A percentile compares a stretch with the other conserved stretches of the same genome.
These are phyloP conservation scores for Abrus precatorius DNA, from an alignment of 306 rosid species.

Conservation along the genomic window DNA sequence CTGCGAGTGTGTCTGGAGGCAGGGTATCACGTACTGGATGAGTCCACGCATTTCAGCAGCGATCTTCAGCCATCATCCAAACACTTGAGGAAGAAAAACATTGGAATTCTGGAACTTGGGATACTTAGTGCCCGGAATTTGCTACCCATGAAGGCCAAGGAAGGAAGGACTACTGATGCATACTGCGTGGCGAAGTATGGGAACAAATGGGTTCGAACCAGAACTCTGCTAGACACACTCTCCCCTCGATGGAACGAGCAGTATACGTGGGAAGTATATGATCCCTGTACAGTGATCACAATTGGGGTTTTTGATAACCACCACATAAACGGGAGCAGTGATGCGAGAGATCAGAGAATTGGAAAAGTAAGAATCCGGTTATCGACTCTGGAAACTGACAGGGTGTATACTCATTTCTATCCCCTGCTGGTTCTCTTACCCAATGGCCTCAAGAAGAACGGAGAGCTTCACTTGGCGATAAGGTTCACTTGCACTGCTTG, in stretches of 20 bases:
- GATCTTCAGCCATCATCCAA: conserved; percentile 91
- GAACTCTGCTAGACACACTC: conserved; percentile 82
- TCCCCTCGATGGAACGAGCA: conserved; percentile 97
- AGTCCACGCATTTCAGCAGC: conserved; percentile 92
- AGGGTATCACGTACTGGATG: conserved; percentile 95
- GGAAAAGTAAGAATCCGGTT: conserved; percentile 94
- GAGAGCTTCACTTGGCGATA: conserved; percentile 92
- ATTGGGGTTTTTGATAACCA: conserved; percentile 82
- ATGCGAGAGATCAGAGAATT: conserved; percentile 73
- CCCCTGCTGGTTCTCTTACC: conserved; percentile 80
- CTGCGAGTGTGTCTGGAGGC: conserved; percentile 73
- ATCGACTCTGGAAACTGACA: conserved; percentile 85
- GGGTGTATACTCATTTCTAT: conserved; percentile 85
- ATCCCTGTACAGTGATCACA: conserved; percentile 91
- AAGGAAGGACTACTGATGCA: conserved; percentile 80
- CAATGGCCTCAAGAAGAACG: conserved; percentile 82
- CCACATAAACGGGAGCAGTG: conserved; percentile 72
- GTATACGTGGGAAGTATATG: conserved; percentile 93
- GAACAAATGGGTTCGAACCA: conserved; percentile 91
- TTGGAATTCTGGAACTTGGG: conserved; percentile 93
- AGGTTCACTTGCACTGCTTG: conserved; percentile 90
- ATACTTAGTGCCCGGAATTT: conserved; percentile 84
- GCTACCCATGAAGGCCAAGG: conserved; percentile 82
- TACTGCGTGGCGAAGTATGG: conserved; percentile 97
- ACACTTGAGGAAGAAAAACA: conserved; percentile 65